These are phyloP conservation scores for Telopea speciosissima DNA, from an alignment of 177 flowering plant genomes.

Conservation along the genomic window DNA sequence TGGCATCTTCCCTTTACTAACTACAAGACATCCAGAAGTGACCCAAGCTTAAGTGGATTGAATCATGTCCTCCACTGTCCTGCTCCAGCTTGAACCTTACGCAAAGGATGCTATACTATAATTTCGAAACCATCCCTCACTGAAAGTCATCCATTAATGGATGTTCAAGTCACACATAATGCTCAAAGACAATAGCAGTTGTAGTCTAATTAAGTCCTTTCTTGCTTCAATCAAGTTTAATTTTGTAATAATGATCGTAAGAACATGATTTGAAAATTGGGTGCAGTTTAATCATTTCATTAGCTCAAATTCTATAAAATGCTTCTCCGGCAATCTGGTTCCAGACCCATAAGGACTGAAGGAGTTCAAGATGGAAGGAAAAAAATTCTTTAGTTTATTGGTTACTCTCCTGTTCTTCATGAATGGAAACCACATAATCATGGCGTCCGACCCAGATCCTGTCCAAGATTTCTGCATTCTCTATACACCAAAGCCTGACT, in stretches of 20 bases:
- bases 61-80: not conserved
- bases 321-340: not conserved
- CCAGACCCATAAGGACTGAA: no score
- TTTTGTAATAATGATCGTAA: no score
- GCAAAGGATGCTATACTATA: not conserved
- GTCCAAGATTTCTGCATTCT: constrained; percentile 63
- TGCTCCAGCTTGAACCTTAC: not conserved
- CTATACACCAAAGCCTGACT: constrained; percentile 13
- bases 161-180: not conserved
- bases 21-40: not conserved
- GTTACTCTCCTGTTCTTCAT: constrained; percentile 12
- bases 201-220: not conserved
- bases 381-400: no score
- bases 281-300: not conserved
- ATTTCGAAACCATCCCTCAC: not conserved
- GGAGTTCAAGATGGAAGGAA: not conserved
- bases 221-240: not conserved
- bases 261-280: not conserved
- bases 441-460: constrained; percentile 66
- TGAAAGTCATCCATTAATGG: not conserved
- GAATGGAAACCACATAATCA: not conserved
- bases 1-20: not conserved
- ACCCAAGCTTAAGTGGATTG: not conserved
- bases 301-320: constrained; percentile 1
- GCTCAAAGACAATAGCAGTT: no score